Percentiles rank a stretch among this genome's conserved stretches.
Conservation (phyloP, 2,329 filamentous ascomycete species). For the Onygenales sp. region DNA sequence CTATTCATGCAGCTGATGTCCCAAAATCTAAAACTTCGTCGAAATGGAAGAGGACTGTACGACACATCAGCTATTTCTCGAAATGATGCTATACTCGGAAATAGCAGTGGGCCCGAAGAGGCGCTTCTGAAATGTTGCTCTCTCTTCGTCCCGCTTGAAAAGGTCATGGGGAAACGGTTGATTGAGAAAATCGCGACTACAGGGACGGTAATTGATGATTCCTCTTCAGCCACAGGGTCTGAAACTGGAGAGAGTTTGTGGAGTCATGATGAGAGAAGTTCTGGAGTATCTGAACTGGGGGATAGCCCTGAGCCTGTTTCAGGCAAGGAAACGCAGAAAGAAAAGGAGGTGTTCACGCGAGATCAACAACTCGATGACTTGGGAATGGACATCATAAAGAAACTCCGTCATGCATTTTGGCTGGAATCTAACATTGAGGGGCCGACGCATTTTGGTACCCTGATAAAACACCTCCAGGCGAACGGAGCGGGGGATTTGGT, state of each 20-base stretch:
- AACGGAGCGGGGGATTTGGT: constrained; percentile 21
- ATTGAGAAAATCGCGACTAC: constrained; percentile 10
- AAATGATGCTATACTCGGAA: constrained; percentile 38
- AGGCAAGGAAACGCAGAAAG: neutral
- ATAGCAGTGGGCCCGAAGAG: constrained; percentile 40
- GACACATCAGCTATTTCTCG: constrained; percentile 25
- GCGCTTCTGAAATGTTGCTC: constrained; percentile 43
- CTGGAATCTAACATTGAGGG: constrained; percentile 17
- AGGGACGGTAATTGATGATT: neutral
- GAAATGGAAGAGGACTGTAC: constrained; percentile 16
- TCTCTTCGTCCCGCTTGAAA: constrained; percentile 19
- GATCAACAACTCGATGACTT: constrained; percentile 17
- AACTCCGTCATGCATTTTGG: constrained; percentile 22
- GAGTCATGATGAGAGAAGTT: neutral
- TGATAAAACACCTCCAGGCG: constrained; percentile 18
- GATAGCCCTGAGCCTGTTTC: neutral
- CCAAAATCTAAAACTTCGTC: constrained; percentile 36
- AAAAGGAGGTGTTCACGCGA: constrained; percentile 6
- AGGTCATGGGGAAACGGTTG: constrained; percentile 12
- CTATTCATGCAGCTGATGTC: constrained; percentile 45
- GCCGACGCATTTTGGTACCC: constrained; percentile 19
- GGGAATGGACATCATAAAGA: constrained; percentile 13
- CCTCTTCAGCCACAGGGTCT: no score
- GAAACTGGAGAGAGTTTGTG: no score
- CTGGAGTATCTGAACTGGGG: neutral